Conservation (phyloP, 768 basidiomycete genomes). For the Boletus rubroflammeus region DNA sequence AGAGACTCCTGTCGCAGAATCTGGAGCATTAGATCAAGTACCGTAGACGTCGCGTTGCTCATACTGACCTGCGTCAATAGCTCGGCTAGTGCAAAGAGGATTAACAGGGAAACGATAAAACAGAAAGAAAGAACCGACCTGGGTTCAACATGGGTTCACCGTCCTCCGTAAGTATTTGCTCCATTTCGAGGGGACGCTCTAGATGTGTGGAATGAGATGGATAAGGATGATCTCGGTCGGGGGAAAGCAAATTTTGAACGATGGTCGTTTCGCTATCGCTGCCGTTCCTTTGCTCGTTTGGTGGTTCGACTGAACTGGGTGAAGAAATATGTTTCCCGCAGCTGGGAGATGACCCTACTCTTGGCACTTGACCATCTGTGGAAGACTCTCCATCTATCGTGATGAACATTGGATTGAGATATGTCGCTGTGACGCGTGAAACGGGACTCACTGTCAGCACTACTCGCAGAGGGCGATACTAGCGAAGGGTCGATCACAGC, state of each 20-base stretch:
- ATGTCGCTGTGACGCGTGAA: conserved; percentile 25
- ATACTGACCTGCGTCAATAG: conserved; percentile 56
- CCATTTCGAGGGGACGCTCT: conserved; percentile 43
- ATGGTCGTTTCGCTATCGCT: conserved; percentile 14
- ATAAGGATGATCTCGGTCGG: conserved; percentile 25
- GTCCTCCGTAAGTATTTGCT: conserved; percentile 59
- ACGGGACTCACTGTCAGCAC: conserved; percentile 16
- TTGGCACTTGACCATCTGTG: conserved; percentile 3
- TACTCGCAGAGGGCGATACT: conserved; percentile 22
- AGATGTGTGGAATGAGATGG: conserved; percentile 22
- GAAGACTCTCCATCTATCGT: conserved; percentile 31
- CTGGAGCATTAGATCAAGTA: conserved; percentile 29
- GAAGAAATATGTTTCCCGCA: conserved; percentile 4
- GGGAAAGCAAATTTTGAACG: conserved; percentile 20
- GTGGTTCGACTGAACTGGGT: conserved; percentile 4
- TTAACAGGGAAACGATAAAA: conserved; percentile 4
- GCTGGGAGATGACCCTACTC: conserved; percentile 8
- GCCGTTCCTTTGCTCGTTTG: conserved; percentile 6
- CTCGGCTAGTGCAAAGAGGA: conserved; percentile 37
- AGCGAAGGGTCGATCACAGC: conserved; percentile 40
- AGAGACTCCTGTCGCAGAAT: conserved; percentile 50
- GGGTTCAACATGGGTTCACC: conserved; percentile 67
- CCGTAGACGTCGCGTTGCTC: conserved; percentile 7
- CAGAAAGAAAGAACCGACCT: conserved; percentile 39
- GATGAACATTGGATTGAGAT: conserved; percentile 35